A percentile compares a stretch with the other conserved stretches of the same genome.
These are phyloP conservation scores for Annulohypoxylon nitens DNA, from an alignment of 495 filamentous ascomycete genomes.

Conservation along the genomic window DNA sequence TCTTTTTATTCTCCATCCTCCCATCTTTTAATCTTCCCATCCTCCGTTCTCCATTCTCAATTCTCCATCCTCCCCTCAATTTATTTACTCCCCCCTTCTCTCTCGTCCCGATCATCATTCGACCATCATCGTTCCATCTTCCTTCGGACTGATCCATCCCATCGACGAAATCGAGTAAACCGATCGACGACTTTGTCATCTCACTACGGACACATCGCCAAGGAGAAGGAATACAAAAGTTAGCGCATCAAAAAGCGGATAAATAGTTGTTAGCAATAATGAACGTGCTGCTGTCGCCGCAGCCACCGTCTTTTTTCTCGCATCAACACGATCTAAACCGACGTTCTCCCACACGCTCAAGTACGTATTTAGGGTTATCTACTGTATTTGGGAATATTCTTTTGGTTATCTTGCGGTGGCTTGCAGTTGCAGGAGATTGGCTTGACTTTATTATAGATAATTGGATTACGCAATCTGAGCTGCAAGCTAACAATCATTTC, in stretches of 20 bases:
- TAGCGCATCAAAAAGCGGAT: conserved; percentile 15
- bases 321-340: conserved; percentile 80
- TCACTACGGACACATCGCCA: conserved; percentile 1
- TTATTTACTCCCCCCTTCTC: conserved; percentile 27
- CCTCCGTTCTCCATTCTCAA: conserved; percentile 4
- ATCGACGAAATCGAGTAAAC: not conserved
- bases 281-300: conserved; percentile 65
- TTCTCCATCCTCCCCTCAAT: conserved; percentile 28
- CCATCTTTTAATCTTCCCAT: conserved; percentile 10
- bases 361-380: conserved; percentile 61
- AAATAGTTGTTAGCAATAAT: conserved; percentile 53
- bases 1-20: conserved; percentile 20
- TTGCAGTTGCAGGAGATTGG: conserved; percentile 10
- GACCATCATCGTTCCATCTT: not conserved
- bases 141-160: not conserved
- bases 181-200: conserved; percentile 4
- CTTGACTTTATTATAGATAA: conserved; percentile 17
- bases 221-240: not conserved
- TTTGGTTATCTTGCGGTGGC: conserved; percentile 11
- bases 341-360: conserved; percentile 76
- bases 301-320: conserved; percentile 79
- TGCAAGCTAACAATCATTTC: conserved; percentile 43
- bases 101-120: not conserved
- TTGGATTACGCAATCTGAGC: conserved; percentile 19
- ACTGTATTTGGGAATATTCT: conserved; percentile 9